A percentile compares a stretch with the other conserved stretches of the same genome.
These are phyloP conservation scores for Orychophragmus violaceus DNA, from an alignment of 345 rosid genomes.

Conservation along the genomic window DNA sequence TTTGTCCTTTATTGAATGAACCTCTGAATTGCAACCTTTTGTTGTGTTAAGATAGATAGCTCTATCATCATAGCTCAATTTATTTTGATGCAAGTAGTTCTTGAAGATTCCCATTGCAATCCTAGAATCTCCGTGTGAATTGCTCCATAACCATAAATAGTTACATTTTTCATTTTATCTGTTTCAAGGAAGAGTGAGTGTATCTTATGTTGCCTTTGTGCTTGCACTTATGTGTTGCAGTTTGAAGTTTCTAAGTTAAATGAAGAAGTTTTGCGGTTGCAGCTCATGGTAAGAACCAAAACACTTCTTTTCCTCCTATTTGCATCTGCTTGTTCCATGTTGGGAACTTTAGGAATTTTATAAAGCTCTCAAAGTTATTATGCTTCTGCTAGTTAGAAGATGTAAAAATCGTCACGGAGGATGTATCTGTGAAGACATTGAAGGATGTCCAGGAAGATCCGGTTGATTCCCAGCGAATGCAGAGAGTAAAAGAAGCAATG, in stretches of 20 bases:
- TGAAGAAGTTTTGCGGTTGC: constrained; percentile 27
- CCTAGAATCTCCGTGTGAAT: background rate
- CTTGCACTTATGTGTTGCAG: constrained; percentile 22
- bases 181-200: background rate
- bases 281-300: constrained; percentile 23
- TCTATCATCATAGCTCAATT: background rate
- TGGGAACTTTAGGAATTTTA: background rate
- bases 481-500: constrained; percentile 95
- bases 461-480: constrained; percentile 56
- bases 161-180: too few species aligned
- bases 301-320: too few species aligned
- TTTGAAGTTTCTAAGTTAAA: constrained; percentile 24
- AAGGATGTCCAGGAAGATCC: constrained; percentile 50
- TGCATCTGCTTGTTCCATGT: background rate
- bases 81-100: too few species aligned
- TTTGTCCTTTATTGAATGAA: too few species aligned
- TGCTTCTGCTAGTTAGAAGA: constrained; percentile 46
- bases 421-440: constrained; percentile 19
- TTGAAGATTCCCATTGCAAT: too few species aligned
- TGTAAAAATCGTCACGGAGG: constrained; percentile 26
- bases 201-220: background rate
- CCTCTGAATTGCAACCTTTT: background rate
- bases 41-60: background rate
- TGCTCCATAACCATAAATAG: too few species aligned
- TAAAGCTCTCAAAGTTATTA: background rate